Base-by-base conservation (phyloP, 345 rosid species). In the Gossypium stocksii region DNA sequence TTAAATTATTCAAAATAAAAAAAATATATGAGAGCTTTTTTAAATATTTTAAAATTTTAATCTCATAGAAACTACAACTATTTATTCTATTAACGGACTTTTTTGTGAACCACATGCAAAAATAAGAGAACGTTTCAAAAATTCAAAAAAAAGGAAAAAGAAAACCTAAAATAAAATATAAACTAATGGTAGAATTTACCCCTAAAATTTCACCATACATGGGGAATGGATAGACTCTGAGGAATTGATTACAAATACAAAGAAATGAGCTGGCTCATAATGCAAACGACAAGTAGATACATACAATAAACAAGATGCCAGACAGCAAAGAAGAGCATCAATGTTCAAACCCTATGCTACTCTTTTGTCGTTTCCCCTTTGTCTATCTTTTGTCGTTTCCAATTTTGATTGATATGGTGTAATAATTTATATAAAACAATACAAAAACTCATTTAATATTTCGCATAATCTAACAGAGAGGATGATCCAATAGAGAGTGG, bases 211-310 rank as follows among this genome's bases (percentile, higher is more conserved):
- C 19, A 11, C 13, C 13, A 4, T 8, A 25, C 48, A 16, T 34
- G 20, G 73, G 73, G 29, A 43, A 63, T 14, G 49, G 27, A 1
- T 11, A 23, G 49, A 1, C 4, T 9, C 20, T 20, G 27, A 13
- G 29, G 9, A 9, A 27, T 77, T 20, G 4, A 10, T 20, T 29
- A 1, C 3, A n/a, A 43, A 19, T 2, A 41, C 45, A 22, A 19
- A 22, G 58, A 9, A 29, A 38, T 80, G 81, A 80, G 86, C 81
- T 83, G 89, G 82, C 78, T 49, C 25, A 20, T 20, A 62, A 60
- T 64, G 3, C 81, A 72, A 51, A 7, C 79, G 41, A 5, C 41
- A 34, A 34, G 41, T 34, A 34, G 7, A 69, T 81, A 74, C 80
- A 70, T 66, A 79, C 79, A 22, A 49, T 56, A 22, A 48, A 43